Evolutionary conservation across 768 basidiomycete species (phyloP).

Genomic region (Terana coerulea): DNA sequence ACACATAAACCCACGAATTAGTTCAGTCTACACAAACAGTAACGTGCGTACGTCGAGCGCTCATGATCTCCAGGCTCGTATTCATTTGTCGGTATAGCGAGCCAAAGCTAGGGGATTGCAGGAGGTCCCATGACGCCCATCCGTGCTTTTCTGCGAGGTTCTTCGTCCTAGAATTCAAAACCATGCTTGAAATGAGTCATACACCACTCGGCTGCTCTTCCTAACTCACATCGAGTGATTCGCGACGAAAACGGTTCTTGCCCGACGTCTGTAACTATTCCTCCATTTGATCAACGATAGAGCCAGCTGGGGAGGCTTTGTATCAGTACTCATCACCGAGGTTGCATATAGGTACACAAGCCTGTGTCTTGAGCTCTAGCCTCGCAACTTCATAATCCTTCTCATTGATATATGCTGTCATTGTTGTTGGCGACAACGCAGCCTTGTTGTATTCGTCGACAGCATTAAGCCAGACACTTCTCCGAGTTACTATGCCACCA

Average conservation of each 20-base stretch:
- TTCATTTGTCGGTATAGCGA: constrained; percentile 35
- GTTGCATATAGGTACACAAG: constrained; percentile 11
- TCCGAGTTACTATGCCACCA: background rate
- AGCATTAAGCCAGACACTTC: constrained; percentile 14
- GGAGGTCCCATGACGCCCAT: constrained; percentile 40
- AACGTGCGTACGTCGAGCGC: constrained; percentile 31
- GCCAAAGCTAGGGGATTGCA: constrained; percentile 37
- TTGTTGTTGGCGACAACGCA: constrained; percentile 1
- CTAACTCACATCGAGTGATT: constrained; percentile 14
- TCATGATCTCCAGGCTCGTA: constrained; percentile 36
- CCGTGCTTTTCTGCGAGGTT: constrained; percentile 34
- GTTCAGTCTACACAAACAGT: no score
- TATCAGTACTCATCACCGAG: background rate
- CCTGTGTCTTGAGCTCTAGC: constrained; percentile 6
- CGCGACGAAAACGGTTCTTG: background rate
- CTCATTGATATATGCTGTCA: constrained; percentile 10
- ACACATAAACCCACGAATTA: no score
- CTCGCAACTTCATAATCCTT: constrained; percentile 13
- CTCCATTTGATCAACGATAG: constrained; percentile 11
- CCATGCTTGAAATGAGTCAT: background rate
- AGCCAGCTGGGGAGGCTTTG: background rate
- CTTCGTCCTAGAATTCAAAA: constrained; percentile 30
- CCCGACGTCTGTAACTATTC: background rate
- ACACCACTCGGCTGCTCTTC: background rate
- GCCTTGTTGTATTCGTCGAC: constrained; percentile 22